Evolutionary conservation across 495 filamentous ascomycete genomes (phyloP).

Genomic region (Penicillium diatomitis): DNA sequence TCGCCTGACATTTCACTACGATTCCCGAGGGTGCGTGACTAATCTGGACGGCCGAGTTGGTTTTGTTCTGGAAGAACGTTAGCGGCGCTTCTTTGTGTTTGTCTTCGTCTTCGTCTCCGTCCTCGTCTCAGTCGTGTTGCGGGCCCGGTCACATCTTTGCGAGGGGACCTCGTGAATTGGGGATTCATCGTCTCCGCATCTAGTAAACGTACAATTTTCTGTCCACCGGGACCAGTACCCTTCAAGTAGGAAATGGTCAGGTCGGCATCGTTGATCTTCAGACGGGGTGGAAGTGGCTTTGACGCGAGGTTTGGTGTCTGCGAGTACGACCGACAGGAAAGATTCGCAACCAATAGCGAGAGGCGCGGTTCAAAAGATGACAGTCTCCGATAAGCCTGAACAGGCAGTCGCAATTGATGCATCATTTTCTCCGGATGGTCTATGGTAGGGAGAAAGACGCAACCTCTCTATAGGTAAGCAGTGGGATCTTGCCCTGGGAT

Average conservation of each 20-base stretch:
- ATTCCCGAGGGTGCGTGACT: slow-evolving; percentile 82
- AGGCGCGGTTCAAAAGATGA: neutral
- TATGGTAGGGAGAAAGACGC: too few species aligned
- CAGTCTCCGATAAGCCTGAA: neutral
- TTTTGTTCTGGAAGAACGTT: slow-evolving; percentile 67
- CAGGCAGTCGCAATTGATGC: too few species aligned
- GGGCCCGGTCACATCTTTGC: too few species aligned
- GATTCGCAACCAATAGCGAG: neutral
- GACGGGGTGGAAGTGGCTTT: slow-evolving; percentile 65
- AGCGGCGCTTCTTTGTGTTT: neutral
- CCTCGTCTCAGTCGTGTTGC: too few species aligned
- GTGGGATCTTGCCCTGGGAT: too few species aligned
- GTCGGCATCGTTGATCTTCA: slow-evolving; percentile 65
- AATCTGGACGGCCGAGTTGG: slow-evolving; percentile 86
- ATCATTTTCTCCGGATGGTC: too few species aligned
- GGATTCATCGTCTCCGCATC: neutral
- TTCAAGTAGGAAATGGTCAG: slow-evolving; percentile 80
- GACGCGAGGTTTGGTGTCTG: slow-evolving; percentile 15
- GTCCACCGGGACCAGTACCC: slow-evolving; percentile 86
- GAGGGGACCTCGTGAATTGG: neutral
- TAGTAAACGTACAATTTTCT: slow-evolving; percentile 60
- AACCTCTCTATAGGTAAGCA: too few species aligned
- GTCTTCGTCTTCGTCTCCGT: too few species aligned
- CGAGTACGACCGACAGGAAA: slow-evolving; percentile 16
- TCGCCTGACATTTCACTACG: slow-evolving; percentile 87